Conservation (phyloP, 164 flowering plant species). For the Cinnamomum micranthum region DNA sequence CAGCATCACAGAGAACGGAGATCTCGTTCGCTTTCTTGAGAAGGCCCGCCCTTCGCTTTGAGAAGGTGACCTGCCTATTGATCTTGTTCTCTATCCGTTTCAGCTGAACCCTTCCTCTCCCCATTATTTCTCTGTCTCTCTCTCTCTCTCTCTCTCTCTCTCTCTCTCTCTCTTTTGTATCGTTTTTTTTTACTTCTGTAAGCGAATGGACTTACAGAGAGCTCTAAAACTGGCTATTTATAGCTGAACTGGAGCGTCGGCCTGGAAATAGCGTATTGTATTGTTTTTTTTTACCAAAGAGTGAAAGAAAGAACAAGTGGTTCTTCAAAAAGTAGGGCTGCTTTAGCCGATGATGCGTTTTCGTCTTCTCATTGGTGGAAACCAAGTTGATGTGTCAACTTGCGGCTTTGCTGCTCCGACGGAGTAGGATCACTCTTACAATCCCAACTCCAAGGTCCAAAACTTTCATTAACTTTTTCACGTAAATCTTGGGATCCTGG, state of each 20-base stretch:
- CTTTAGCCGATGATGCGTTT: not conserved
- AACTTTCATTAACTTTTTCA: no score
- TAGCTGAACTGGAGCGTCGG: no score
- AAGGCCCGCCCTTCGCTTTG: constrained; percentile 16
- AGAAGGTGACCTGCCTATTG: constrained; percentile 21
- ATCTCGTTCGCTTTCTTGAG: constrained; percentile 23
- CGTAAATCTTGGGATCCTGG: no score
- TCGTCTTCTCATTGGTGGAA: not conserved
- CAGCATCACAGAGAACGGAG: constrained; percentile 22
- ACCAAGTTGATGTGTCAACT: not conserved
- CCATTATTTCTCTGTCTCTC: constrained; percentile 5
- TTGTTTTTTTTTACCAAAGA: not conserved
- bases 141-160: not conserved
- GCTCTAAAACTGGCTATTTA: no score
- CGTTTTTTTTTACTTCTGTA: no score
- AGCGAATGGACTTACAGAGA: no score
- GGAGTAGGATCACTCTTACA: not conserved
- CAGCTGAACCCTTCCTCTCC: constrained; percentile 24
- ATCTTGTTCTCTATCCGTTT: constrained; percentile 30
- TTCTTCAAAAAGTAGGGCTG: not conserved
- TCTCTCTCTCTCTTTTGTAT: no score
- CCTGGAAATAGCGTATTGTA: not conserved
- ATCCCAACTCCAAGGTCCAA: no score
- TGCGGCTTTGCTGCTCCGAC: not conserved
- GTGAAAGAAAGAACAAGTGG: not conserved